A percentile compares a stretch with the other conserved stretches of the same genome.
These are phyloP conservation scores for Waitea zeae DNA, from an alignment of 1,284 basidiomycete genomes.

Conservation along the genomic window DNA sequence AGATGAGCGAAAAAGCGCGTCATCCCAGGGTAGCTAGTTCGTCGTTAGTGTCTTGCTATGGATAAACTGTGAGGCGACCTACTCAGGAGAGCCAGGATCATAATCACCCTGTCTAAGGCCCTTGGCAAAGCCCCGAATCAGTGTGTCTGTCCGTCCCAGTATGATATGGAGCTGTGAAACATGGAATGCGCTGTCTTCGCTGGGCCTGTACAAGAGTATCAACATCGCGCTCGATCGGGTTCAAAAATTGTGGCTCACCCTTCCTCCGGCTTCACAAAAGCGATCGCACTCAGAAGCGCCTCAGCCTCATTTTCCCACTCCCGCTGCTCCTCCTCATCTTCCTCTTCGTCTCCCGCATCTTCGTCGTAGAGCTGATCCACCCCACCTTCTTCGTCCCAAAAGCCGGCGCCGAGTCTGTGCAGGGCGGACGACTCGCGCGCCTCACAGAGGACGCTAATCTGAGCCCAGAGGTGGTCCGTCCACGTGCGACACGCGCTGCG, in stretches of 20 bases:
- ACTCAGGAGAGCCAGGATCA: conserved; percentile 41
- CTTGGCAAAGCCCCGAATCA: conserved; percentile 55
- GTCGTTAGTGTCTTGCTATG: no score
- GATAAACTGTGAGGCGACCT: conserved; percentile 13
- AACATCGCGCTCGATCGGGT: no score
- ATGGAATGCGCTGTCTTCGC: conserved; percentile 72
- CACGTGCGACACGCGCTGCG: conserved; percentile 72
- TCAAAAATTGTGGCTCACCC: conserved; percentile 26
- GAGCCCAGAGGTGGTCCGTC: conserved; percentile 94
- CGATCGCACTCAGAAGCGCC: conserved; percentile 31
- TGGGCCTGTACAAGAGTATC: conserved; percentile 31
- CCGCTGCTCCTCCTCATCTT: conserved; percentile 22
- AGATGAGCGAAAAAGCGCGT: conserved; percentile 91
- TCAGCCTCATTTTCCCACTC: conserved; percentile 48
- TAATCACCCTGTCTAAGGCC: conserved; percentile 36
- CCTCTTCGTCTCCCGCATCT: conserved; percentile 8
- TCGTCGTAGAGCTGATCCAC: conserved; percentile 9
- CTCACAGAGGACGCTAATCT: conserved; percentile 75
- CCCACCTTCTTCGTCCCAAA: conserved; percentile 39
- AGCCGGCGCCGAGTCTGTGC: conserved; percentile 31
- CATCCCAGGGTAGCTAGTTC: conserved; percentile 41
- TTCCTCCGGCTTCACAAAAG: conserved; percentile 33
- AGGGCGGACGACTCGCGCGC: conserved; percentile 55
- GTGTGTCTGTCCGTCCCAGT: no score
- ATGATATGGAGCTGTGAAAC: conserved; percentile 79